Evolutionary conservation across 768 basidiomycete species (phyloP), one percentile per base, ranked within the genome.

Genomic region (Imleria badia): DNA sequence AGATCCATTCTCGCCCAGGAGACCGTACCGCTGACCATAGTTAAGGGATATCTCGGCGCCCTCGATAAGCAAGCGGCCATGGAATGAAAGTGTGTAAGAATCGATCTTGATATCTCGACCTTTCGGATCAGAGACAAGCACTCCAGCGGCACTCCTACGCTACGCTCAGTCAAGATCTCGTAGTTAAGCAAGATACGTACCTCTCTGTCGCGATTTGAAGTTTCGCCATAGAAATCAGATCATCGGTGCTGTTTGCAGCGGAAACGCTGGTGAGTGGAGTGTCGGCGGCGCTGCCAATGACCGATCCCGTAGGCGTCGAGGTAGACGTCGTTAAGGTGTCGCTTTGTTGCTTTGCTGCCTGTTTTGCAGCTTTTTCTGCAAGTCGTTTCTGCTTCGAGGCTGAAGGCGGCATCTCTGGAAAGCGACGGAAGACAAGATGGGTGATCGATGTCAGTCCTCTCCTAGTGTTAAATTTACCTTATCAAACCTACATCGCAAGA

Each of bases 31-130:
- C 67, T 95, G 91, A 1, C 93, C 93, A 62, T 94, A 93, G 69
- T 93, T 93, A 58, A 93, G 84, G 5, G 88, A 74, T 46, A 93
- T 80, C 71, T 87, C 84, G 5, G 80, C 78, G 43, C 67, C 67
- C 54, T 86, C 85, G 52, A 91, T 79, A 56, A 91, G 80, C 29
- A 96, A 77, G 45, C 97, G 83, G 22, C 97, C 97, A 65, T 99
- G 97, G 82, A 98, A 99, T 3, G 94, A 97, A 34, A 99, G 82
- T 1, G 95, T 97, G 72, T 85, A 99, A 22, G 86, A 81, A 66
- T 97, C 94, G 64, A 98, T 95, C 77, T 98, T 98, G 81, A 99
- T 89, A 77, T 99, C 97, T 51, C 97, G 87, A 46, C 87, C 83
- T 72, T 98, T 94, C 42, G 80, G 71, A 73, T 99, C 97, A 15